These are phyloP conservation scores for Penicillium manginii DNA, from an alignment of 495 filamentous ascomycete genomes.

Conservation along the genomic window DNA sequence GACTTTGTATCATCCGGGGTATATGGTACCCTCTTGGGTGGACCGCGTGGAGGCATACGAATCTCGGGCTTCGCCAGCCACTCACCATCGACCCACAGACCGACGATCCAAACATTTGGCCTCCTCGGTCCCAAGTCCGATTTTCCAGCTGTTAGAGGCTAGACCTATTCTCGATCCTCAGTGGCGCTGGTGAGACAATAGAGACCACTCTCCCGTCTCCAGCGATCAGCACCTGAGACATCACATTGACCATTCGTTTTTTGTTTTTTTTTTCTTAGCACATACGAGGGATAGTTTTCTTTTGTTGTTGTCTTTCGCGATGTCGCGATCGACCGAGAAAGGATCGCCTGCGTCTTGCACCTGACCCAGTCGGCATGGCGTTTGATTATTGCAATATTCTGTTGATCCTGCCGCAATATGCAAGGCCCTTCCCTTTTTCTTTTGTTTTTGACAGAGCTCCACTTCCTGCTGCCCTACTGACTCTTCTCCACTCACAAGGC, in stretches of 20 bases:
- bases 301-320: too few species aligned
- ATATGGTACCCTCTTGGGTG: conserved; percentile 10
- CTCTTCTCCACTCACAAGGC: neutral
- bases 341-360: neutral
- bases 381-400: conserved; percentile 1
- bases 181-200: conserved; percentile 17
- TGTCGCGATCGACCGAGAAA: neutral
- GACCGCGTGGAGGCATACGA: conserved; percentile 31
- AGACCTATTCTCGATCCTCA: conserved; percentile 3
- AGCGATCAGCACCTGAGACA: conserved; percentile 11
- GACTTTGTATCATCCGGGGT: conserved; percentile 1
- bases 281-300: neutral
- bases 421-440: neutral
- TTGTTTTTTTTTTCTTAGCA: neutral
- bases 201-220: neutral
- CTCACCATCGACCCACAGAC: conserved; percentile 5
- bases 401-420: conserved; percentile 1
- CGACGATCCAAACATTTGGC: conserved; percentile 2
- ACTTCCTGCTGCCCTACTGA: neutral
- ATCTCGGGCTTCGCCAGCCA: conserved; percentile 5
- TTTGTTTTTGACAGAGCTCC: neutral
- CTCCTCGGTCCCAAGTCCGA: conserved; percentile 4
- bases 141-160: neutral
- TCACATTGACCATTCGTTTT: conserved; percentile 1
- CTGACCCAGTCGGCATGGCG: neutral